A percentile compares a stretch with the other conserved stretches of the same genome.
Evolutionary conservation across 345 rosid species (phyloP).

Genomic region (Sonneratia alba): DNA sequence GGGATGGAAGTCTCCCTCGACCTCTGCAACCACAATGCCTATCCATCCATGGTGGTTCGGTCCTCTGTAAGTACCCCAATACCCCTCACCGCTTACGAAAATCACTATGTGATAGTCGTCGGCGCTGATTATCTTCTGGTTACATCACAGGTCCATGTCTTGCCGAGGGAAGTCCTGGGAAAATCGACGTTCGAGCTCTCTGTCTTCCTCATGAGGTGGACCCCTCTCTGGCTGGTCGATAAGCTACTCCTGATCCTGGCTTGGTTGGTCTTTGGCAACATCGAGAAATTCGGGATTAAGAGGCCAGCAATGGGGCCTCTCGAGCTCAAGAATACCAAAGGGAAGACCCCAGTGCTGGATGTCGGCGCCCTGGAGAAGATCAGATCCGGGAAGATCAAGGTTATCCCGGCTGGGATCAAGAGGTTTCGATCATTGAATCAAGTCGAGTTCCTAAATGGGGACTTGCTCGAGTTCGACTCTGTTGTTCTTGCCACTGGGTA

Average conservation of each 20-base stretch:
- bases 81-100: background rate
- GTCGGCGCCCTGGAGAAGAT: constrained; percentile 66
- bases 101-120: background rate
- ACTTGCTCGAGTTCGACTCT: constrained; percentile 41
- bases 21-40: constrained; percentile 35
- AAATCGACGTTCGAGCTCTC: constrained; percentile 59
- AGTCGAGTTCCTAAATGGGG: constrained; percentile 58
- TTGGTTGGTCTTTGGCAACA: constrained; percentile 52
- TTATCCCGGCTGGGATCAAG: constrained; percentile 56
- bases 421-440: constrained; percentile 28
- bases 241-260: constrained; percentile 40
- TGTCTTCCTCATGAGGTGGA: constrained; percentile 46
- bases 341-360: constrained; percentile 79
- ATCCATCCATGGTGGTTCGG: constrained; percentile 41
- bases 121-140: background rate
- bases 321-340: constrained; percentile 42
- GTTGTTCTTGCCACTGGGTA: constrained; percentile 73
- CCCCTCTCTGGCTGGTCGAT: constrained; percentile 73
- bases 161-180: constrained; percentile 58
- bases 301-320: constrained; percentile 67
- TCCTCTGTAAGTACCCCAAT: constrained; percentile 20
- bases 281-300: constrained; percentile 44
- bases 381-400: constrained; percentile 52
- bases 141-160: constrained; percentile 42
- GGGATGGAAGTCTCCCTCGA: constrained; percentile 52